Base-by-base conservation (phyloP, 106 monocot genomes). In the Dendrobium huoshanense region DNA sequence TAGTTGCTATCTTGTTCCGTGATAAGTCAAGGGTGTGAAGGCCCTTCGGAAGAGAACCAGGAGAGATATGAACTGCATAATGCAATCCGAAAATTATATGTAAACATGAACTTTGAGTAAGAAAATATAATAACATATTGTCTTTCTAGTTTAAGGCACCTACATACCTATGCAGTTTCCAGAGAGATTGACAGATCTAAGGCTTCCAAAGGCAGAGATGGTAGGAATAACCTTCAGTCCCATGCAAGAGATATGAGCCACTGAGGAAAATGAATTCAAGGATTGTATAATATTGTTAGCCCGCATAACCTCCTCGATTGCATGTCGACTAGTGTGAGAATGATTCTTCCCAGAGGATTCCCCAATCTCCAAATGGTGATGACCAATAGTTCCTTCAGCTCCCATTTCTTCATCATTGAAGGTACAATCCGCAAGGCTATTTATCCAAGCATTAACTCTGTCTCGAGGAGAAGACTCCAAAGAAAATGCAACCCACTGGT, bases 401-500 rank as follows among this genome's bases (percentile, higher is more conserved):
- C 61, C 80, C 17, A 67, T 75, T 44, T 79, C 85, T 31, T 82
- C 54, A 3, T 55, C 75, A 45, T 24, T 61, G 64, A 80, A 75
- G 13, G 75, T 47, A 41, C 74, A 27, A 31, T 85, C 79, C 13
- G 75, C 90, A 17, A 95, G 88, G 77, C 85, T 88, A 48, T 88
- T 92, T 55, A 95, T 90, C 95, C 95, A 95, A 68, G 92, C 92
- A 79, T 86, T 87, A 25, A 95, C 90, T 61, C 95, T 77, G 64
- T 88, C 92, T 7, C 88, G 55, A 79, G 87, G 79, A 10, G 94
- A 94, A 5, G 86, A 77, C 54, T 87, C 92, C 4, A 82, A 80
- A 4, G 90, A 84, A 81, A 97, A 94, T 41, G 96, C 92, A 27
- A 94, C 83, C 94, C 94, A 97, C 55, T 95, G 89, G 72, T 87